Base-by-base conservation (phyloP, 352 stramenopile species). In the Pythium aphanidermatum region DNA sequence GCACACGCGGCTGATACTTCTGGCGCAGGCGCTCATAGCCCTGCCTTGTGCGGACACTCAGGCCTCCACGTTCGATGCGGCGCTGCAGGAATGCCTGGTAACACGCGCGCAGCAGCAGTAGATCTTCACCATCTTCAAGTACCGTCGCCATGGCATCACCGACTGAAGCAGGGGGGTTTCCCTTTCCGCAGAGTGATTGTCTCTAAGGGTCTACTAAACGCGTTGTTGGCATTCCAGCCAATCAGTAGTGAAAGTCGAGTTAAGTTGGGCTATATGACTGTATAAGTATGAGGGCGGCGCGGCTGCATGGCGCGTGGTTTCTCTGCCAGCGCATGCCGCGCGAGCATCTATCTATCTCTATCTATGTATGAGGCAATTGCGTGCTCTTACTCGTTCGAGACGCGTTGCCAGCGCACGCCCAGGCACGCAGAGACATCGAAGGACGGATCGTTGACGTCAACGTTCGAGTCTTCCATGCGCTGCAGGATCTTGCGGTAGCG, bases 1-100 rank as follows among this genome's bases (percentile, higher is more conserved):
- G 51, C 17, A 69, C 23, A 10, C 51, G 48, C 14, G 41, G 46
- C 46, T 72, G 58, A 50, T 73, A 75, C 45, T 58, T 66, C 46
- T 46, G 56, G 24, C 52, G 45, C 34, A 60, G 25, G 12, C 39
- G 36, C 38, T 47, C 52, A 39, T 51, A 60, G 29, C 52, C 52
- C 21, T 39, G 45, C n/a, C 44, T 36, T 26, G 52, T 60, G 20
- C 52, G 52, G 17, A 60, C 32, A 17, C 52, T 60, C 2, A 20
- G 24, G 11, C 37, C 52, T 12, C 52, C 52, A n/a, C 52, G 36
- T 5, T 44, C 4, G n/a, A 50, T 23, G 3, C 52, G 30, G 2
- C 52, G 37, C 45, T 45, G 37, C 27, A 33, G 34, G 27, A 60
- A 60, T n/a, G 52, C 52, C 27, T 55, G 32, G 45, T 60, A 60